Evolutionary conservation across 306 rosid genomes (phyloP), one percentile per base, ranked within the genome.

Genomic region (Lupinus albus): DNA sequence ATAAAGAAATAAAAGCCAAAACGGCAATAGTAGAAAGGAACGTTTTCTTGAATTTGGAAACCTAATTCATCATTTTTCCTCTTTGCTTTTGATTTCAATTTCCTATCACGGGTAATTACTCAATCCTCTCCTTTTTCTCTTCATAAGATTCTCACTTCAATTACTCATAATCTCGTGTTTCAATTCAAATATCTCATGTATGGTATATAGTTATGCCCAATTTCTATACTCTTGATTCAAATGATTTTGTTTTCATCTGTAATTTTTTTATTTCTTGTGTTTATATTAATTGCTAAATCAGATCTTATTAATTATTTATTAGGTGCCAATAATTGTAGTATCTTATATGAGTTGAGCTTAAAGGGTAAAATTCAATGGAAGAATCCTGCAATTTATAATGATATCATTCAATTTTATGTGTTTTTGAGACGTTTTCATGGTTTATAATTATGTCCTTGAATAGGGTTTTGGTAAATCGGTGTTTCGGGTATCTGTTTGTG

Each of bases 41-140:
- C 81, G 49, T 69, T 56, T 74, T 49, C 73, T 16, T 61, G 33
- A 49, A 48, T 48, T 20, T 21, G 18, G 45, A 64, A 61, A 67
- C 48, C 41, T n/a, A 25, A 45, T 62, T 66, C 76, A 45, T 76
- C 76, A 38, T 78, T 64, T 73, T 47, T n/a, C n/a, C 70, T 46
- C 72, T 21, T 59, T 38, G 28, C 45, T n/a, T 64, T 38, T 55
- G 64, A 59, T 75, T 10, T 12, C 45, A n/a, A 8, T 82, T 68
- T 80, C 79, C 80, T 73, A 74, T 57, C 61, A 8, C 85, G 79
- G 85, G 88, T 79, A 78, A n/a, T n/a, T 78, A 78, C 67, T n/a
- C 54, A 15, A 44, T 38, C 55, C 5, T 38, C 48, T n/a, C n/a
- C n/a, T n/a, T n/a, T n/a, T n/a, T 70, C 52, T 53, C 41, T 13